A percentile compares a stretch with the other conserved stretches of the same genome.
Evolutionary conservation across 2,329 filamentous ascomycete species (phyloP).

Genomic region (Pyricularia sp.): DNA sequence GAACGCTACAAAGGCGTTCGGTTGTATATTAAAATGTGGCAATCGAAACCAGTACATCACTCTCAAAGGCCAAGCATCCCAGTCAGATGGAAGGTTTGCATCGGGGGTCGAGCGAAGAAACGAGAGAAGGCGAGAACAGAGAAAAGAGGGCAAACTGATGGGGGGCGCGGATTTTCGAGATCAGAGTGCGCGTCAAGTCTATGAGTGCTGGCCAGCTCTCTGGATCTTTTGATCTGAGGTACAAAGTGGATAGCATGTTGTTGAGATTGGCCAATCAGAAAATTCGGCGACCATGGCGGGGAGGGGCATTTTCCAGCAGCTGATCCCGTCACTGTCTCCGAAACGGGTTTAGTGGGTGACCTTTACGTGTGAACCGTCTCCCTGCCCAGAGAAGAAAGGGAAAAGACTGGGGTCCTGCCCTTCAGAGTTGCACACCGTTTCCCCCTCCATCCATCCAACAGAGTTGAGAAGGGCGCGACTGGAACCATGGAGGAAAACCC

Average conservation of each 20-base stretch:
- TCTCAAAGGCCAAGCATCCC: neutral
- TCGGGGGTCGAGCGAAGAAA: neutral
- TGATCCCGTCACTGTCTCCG: neutral
- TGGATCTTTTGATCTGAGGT: constrained; percentile 17
- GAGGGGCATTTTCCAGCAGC: neutral
- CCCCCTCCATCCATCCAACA: neutral
- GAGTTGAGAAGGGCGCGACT: constrained; percentile 3
- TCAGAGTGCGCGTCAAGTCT: constrained; percentile 1
- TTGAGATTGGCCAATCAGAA: constrained; percentile 30
- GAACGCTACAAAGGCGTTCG: neutral
- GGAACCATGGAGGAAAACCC: neutral
- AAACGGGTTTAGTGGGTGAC: constrained; percentile 7
- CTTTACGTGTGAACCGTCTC: constrained; percentile 10
- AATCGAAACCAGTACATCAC: neutral
- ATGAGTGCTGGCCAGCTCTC: neutral
- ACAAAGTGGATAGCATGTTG: constrained; percentile 19
- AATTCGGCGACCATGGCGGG: constrained; percentile 19
- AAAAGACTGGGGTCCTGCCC: constrained; percentile 5
- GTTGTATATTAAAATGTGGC: neutral
- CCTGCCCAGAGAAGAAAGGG: constrained; percentile 8
- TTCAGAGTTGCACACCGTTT: neutral
- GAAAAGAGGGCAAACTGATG: neutral
- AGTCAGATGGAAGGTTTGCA: neutral
- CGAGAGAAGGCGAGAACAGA: constrained; percentile 1
- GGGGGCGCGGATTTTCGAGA: constrained; percentile 3